Conservation (phyloP, 2,329 filamentous ascomycete genomes). For the Alternaria ventricosa region DNA sequence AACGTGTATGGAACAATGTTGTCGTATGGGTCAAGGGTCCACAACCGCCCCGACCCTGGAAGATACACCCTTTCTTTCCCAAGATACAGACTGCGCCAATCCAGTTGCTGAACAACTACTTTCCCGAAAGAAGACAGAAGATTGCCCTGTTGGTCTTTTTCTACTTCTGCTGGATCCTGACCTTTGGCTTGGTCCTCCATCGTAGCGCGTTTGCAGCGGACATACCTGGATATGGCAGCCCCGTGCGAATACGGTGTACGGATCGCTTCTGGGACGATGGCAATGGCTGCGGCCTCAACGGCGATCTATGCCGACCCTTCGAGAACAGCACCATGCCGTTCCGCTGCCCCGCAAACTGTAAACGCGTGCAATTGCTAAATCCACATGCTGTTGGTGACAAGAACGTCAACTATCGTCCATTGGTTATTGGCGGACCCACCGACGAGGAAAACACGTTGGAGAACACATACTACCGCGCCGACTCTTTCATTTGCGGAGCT, state of each 20-base stretch:
- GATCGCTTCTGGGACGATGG: slow-evolving; percentile 71
- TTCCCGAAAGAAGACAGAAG: slow-evolving; percentile 67
- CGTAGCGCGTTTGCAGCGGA: slow-evolving; percentile 66
- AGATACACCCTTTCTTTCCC: slow-evolving; percentile 65
- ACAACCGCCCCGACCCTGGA: slow-evolving; percentile 56
- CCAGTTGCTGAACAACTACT: slow-evolving; percentile 65
- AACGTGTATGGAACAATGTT: slow-evolving; percentile 46
- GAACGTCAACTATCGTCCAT: slow-evolving; percentile 63
- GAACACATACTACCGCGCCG: slow-evolving; percentile 77
- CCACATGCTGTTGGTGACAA: slow-evolving; percentile 75
- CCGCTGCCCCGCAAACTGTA: slow-evolving; percentile 76
- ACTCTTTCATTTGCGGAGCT: slow-evolving; percentile 85
- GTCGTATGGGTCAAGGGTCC: slow-evolving; percentile 58
- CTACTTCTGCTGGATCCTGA: slow-evolving; percentile 71
- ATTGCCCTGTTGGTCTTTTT: slow-evolving; percentile 65
- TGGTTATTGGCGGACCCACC: slow-evolving; percentile 63
- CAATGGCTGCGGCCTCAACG: slow-evolving; percentile 77
- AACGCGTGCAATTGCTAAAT: slow-evolving; percentile 69
- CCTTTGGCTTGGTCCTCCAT: slow-evolving; percentile 72
- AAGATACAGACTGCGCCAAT: slow-evolving; percentile 71
- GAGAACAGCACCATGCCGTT: slow-evolving; percentile 73
- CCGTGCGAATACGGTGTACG: slow-evolving; percentile 70
- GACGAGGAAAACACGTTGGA: slow-evolving; percentile 48
- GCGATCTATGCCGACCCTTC: slow-evolving; percentile 77
- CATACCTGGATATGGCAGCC: slow-evolving; percentile 71